A percentile compares a stretch with the other conserved stretches of the same genome.
These are phyloP conservation scores for Ophiocordyceps camponoti-saundersi DNA, from an alignment of 2,329 filamentous ascomycete species.

Conservation along the genomic window DNA sequence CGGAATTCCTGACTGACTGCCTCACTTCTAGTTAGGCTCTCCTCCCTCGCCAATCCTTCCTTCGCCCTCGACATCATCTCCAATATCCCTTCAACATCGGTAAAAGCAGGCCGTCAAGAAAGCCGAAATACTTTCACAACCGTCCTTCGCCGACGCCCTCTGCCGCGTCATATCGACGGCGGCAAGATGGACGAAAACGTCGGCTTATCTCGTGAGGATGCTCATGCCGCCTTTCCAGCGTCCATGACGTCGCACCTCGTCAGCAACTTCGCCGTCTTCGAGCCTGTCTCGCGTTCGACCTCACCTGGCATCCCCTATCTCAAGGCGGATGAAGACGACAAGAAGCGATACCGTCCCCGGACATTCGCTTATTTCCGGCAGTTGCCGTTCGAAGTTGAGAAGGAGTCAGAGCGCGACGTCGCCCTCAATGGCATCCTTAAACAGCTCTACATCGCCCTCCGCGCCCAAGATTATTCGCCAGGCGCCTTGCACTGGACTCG, in stretches of 20 bases:
- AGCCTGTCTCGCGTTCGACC: conserved; percentile 70
- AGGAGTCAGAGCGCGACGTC: conserved; percentile 57
- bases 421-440: conserved; percentile 80
- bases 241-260: conserved; percentile 14
- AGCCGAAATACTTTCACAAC: too few relatives aligned
- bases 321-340: conserved; percentile 31
- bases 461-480: conserved; percentile 84
- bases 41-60: neutral
- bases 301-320: conserved; percentile 54
- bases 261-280: conserved; percentile 27
- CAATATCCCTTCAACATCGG: neutral
- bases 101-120: neutral
- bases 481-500: conserved; percentile 94
- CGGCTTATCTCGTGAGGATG: conserved; percentile 15
- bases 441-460: conserved; percentile 80
- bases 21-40: neutral
- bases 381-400: conserved; percentile 78
- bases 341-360: conserved; percentile 60
- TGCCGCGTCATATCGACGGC: neutral
- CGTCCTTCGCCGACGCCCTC: neutral
- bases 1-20: neutral
- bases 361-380: conserved; percentile 89
- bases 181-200: conserved; percentile 21
- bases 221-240: conserved; percentile 13
- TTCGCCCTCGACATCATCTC: neutral